These are phyloP conservation scores for Sporothrix protearum DNA, from an alignment of 2,329 filamentous ascomycete genomes.

Conservation along the genomic window DNA sequence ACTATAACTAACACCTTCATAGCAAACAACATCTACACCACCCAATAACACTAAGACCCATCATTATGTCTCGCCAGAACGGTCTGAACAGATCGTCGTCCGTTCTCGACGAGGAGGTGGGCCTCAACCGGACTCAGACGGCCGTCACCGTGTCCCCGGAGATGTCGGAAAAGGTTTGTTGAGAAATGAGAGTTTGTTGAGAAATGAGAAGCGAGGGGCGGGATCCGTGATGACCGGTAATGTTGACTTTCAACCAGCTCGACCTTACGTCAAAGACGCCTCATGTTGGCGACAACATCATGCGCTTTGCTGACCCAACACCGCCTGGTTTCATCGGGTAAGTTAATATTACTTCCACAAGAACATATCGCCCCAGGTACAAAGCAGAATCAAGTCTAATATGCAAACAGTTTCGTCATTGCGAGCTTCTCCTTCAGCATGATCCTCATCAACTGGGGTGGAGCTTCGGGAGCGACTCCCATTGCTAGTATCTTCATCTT, in stretches of 20 bases:
- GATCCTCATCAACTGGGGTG: slow-evolving; percentile 23
- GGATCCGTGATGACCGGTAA: neutral
- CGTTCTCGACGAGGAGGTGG: slow-evolving; percentile 22
- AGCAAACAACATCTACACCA: neutral
- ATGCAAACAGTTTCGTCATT: slow-evolving; percentile 11
- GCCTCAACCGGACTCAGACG: slow-evolving; percentile 22
- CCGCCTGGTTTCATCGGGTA: slow-evolving; percentile 22
- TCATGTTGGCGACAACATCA: slow-evolving; percentile 18
- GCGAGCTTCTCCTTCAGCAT: slow-evolving; percentile 21
- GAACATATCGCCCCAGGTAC: neutral
- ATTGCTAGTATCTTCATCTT: slow-evolving; percentile 25
- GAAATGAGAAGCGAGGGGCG: neutral
- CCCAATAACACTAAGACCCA: neutral
- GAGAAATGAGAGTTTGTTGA: too few species aligned
- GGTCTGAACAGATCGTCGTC: neutral
- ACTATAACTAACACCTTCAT: neutral
- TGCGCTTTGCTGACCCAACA: slow-evolving; percentile 20
- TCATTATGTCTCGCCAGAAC: slow-evolving; percentile 16
- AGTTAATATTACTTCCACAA: neutral
- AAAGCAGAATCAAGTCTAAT: neutral
- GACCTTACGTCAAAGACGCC: slow-evolving; percentile 20
- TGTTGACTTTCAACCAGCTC: slow-evolving; percentile 11
- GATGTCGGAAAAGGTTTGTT: slow-evolving; percentile 20
- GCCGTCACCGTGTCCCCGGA: slow-evolving; percentile 23
- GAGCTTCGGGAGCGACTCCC: slow-evolving; percentile 16